Conservation (phyloP, 495 filamentous ascomycete species). For the Podospora australis region DNA sequence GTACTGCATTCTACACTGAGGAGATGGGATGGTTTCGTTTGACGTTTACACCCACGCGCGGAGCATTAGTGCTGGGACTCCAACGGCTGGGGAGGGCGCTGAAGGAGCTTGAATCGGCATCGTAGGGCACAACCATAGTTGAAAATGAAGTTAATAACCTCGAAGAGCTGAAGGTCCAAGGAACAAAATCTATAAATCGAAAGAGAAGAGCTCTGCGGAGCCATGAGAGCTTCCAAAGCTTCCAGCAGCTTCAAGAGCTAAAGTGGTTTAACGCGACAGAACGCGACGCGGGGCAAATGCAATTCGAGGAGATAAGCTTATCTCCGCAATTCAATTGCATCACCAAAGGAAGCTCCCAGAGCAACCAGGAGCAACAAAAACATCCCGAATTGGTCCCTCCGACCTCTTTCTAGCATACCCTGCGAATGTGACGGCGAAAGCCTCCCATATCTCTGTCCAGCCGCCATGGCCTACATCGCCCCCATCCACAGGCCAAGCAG, state of each 20-base stretch:
- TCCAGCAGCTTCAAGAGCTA: too few relatives aligned
- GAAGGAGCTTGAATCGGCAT: constrained; percentile 2
- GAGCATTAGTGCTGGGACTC: constrained; percentile 33
- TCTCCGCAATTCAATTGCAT: constrained; percentile 11
- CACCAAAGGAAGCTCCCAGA: neutral
- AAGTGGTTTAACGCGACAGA: neutral
- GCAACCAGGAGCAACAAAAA: neutral
- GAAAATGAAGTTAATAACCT: too few relatives aligned
- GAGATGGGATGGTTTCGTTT: constrained; percentile 48
- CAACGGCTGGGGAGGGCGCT: constrained; percentile 6
- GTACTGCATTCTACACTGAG: constrained; percentile 38
- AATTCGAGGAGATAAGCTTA: constrained; percentile 9
- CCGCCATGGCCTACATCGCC: constrained; percentile 82
- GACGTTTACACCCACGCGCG: constrained; percentile 37
- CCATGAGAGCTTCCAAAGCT: too few relatives aligned
- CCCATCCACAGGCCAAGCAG: constrained; percentile 90
- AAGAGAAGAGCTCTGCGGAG: too few relatives aligned
- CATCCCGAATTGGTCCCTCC: neutral
- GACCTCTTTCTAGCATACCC: neutral
- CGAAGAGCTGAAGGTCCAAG: too few relatives aligned
- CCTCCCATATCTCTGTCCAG: too few relatives aligned
- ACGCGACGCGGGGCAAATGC: constrained; percentile 16
- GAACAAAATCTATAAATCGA: too few relatives aligned
- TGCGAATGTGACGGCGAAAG: too few relatives aligned
- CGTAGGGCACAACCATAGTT: too few relatives aligned